phyloP scores from a whole-genome alignment of 164 flowering plant species.

The Berberis thunbergii region DNA sequence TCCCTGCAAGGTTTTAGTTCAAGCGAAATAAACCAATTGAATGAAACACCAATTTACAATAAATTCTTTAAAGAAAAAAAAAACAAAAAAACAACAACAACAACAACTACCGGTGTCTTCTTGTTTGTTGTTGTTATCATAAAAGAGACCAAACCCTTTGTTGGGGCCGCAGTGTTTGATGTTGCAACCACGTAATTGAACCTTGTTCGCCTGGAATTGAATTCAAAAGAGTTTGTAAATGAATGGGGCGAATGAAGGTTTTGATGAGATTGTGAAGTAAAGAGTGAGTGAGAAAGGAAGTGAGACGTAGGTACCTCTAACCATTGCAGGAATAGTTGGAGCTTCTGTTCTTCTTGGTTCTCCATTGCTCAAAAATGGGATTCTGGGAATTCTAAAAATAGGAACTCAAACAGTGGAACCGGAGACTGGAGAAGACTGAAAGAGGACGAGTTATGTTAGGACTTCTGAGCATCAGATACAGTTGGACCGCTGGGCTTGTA shows the following conservation, averaged over 20 bases:
- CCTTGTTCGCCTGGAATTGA: conserved; percentile 52
- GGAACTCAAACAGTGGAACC: background rate
- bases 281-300: background rate
- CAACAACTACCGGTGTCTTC: conserved; percentile 22
- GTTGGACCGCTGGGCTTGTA: no score
- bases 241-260: background rate
- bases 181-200: conserved; percentile 65
- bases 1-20: conserved; percentile 29
- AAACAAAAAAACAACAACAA: background rate
- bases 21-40: background rate
- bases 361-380: conserved; percentile 22
- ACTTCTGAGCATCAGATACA: no score
- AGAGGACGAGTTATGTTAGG: no score
- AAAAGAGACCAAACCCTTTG: conserved; percentile 76
- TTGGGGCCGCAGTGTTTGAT: conserved; percentile 59
- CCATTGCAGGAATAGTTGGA: conserved; percentile 66
- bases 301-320: conserved; percentile 39
- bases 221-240: conserved; percentile 3
- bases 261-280: background rate
- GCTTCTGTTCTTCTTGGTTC: conserved; percentile 39
- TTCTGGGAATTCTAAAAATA: background rate
- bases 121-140: conserved; percentile 25
- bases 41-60: background rate
- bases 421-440: background rate
- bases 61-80: background rate